Conservation (phyloP, 768 basidiomycete species). For the Russula olivacea region DNA sequence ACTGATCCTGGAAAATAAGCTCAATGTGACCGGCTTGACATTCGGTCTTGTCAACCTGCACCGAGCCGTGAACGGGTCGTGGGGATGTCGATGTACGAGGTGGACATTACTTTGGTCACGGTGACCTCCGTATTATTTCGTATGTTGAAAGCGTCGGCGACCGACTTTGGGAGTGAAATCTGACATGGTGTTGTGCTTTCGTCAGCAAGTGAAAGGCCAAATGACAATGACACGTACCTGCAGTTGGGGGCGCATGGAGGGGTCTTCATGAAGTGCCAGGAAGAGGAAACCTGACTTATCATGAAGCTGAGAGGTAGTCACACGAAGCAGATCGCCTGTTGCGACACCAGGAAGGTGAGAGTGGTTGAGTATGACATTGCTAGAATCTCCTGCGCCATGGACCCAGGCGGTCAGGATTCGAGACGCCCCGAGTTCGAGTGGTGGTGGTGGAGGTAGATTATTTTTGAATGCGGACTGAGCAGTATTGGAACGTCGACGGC, state of each 20-base stretch:
- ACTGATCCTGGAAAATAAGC: slow-evolving; percentile 90
- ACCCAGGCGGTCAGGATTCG: slow-evolving; percentile 69
- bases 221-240: slow-evolving; percentile 42
- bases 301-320: slow-evolving; percentile 40
- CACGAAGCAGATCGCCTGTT: slow-evolving; percentile 67
- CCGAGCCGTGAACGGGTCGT: slow-evolving; percentile 6
- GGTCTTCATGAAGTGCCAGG: slow-evolving; percentile 60
- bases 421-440: slow-evolving; percentile 56
- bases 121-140: slow-evolving; percentile 68
- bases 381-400: slow-evolving; percentile 57
- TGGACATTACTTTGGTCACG: slow-evolving; percentile 53
- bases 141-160: slow-evolving; percentile 65
- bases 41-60: slow-evolving; percentile 61
- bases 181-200: slow-evolving; percentile 29
- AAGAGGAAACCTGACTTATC: slow-evolving; percentile 51
- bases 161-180: slow-evolving; percentile 70
- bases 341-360: slow-evolving; percentile 71
- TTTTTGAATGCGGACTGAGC: slow-evolving; percentile 58
- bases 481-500: slow-evolving; percentile 69
- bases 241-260: slow-evolving; percentile 51
- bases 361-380: slow-evolving; percentile 62
- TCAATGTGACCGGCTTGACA: slow-evolving; percentile 77
- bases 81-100: slow-evolving; percentile 17
- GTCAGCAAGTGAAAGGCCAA: neutral
- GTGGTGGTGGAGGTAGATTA: slow-evolving; percentile 32